phyloP scores from a whole-genome alignment of 139 green algal species.

The Zygnema circumcarinatum region DNA sequence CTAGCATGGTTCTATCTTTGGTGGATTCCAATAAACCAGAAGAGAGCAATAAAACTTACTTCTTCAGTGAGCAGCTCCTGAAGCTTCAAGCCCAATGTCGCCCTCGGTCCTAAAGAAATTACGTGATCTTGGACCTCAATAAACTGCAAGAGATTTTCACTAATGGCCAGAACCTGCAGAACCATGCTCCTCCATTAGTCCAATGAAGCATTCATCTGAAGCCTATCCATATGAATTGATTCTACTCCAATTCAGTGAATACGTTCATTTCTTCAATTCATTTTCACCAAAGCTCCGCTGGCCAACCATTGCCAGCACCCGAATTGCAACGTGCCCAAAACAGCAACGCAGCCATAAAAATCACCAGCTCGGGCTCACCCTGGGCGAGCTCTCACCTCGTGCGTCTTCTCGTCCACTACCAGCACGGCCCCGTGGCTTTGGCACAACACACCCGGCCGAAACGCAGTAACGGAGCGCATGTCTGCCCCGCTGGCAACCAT shows the following conservation, averaged over 20 bases:
- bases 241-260: no score
- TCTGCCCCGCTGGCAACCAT: no score
- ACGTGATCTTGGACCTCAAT: background rate
- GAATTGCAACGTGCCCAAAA: no score
- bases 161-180: constrained; percentile 24
- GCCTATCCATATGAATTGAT: no score
- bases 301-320: no score
- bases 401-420: constrained; percentile 17
- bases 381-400: constrained; percentile 15
- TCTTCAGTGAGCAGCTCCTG: constrained; percentile 2
- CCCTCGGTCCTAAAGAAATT: background rate
- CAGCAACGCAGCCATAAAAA: no score
- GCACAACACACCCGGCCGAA: background rate
- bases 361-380: no score
- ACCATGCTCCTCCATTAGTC: background rate
- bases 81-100: background rate
- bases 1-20: no score
- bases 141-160: constrained; percentile 18
- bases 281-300: no score
- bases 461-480: no score
- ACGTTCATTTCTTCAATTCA: no score
- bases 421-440: constrained; percentile 24
- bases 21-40: no score
- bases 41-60: background rate
- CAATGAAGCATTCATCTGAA: background rate